Evolutionary conservation across 2,329 filamentous ascomycete species (phyloP).

Genomic region (Hawksworthiomyces lignivorus): DNA sequence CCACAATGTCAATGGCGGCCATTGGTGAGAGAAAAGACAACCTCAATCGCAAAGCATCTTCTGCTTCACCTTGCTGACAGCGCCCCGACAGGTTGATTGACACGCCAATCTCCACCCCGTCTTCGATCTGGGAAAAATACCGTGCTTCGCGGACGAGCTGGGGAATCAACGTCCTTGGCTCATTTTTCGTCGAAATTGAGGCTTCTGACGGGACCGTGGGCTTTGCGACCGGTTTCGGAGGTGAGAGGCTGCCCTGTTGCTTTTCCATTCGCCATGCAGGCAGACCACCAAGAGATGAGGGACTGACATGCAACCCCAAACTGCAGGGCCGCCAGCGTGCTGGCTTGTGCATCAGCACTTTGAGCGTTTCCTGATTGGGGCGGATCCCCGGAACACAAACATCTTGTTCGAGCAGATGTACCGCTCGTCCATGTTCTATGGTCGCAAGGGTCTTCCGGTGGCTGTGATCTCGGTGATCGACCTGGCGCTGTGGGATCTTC

Average conservation of each 20-base stretch:
- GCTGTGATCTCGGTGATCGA: slow-evolving; percentile 94
- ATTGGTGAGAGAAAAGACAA: slow-evolving; percentile 60
- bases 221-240: slow-evolving; percentile 89
- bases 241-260: too few species aligned
- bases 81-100: slow-evolving; percentile 69
- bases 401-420: slow-evolving; percentile 96
- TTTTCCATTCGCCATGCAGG: too few species aligned
- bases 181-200: slow-evolving; percentile 85
- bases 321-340: slow-evolving; percentile 84
- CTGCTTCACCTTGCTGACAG: neutral
- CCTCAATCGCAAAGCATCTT: too few species aligned
- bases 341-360: slow-evolving; percentile 94
- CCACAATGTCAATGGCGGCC: slow-evolving; percentile 77
- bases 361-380: slow-evolving; percentile 80
- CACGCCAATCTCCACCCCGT: slow-evolving; percentile 84
- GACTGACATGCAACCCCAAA: too few species aligned
- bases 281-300: too few species aligned
- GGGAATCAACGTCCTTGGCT: slow-evolving; percentile 93
- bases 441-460: slow-evolving; percentile 81
- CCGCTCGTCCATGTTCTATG: slow-evolving; percentile 91
- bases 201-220: slow-evolving; percentile 86
- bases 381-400: slow-evolving; percentile 86
- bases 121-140: slow-evolving; percentile 84
- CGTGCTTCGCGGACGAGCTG: slow-evolving; percentile 81
- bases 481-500: slow-evolving; percentile 83